These are phyloP conservation scores for Globisporangium yorkense DNA, from an alignment of 352 stramenopile species.

Conservation along the genomic window DNA sequence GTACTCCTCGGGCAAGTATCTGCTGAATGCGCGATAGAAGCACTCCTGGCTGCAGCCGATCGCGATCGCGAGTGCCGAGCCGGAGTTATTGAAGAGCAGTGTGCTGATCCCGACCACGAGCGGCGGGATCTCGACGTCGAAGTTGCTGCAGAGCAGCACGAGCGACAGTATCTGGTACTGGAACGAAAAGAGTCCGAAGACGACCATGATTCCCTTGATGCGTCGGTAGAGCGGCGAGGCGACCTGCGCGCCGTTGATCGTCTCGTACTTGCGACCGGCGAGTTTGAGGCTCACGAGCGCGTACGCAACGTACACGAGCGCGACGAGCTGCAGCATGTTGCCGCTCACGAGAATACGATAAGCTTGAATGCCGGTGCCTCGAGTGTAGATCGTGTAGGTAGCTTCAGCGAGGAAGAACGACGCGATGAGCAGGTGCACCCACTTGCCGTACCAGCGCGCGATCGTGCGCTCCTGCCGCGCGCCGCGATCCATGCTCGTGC, in stretches of 20 bases:
- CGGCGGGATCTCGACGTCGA: slow-evolving; percentile 25
- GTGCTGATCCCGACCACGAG: slow-evolving; percentile 29
- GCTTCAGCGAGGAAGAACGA: slow-evolving; percentile 33
- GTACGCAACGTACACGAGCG: slow-evolving; percentile 32
- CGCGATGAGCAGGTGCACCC: slow-evolving; percentile 25
- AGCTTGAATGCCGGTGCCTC: slow-evolving; percentile 25
- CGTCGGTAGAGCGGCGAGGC: slow-evolving; percentile 50
- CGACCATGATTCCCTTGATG: slow-evolving; percentile 57
- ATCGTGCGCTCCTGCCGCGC: slow-evolving; percentile 16
- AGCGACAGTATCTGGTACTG: slow-evolving; percentile 43
- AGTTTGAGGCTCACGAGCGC: slow-evolving; percentile 36
- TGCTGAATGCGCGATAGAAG: slow-evolving; percentile 26
- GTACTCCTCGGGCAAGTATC: slow-evolving; percentile 42
- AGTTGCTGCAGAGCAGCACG: slow-evolving; percentile 32
- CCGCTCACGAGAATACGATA: slow-evolving; percentile 35
- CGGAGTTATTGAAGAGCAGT: slow-evolving; percentile 40
- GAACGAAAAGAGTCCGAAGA: slow-evolving; percentile 38
- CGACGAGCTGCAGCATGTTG: slow-evolving; percentile 37
- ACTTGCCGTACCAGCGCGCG: slow-evolving; percentile 25
- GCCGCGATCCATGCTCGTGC: slow-evolving; percentile 35
- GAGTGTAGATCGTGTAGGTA: slow-evolving; percentile 31
- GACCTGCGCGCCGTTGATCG: slow-evolving; percentile 32
- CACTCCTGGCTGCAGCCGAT: slow-evolving; percentile 49
- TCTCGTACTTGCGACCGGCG: slow-evolving; percentile 44
- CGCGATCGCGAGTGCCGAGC: slow-evolving; percentile 31